Base-by-base conservation (phyloP, 495 filamentous ascomycete species). In the Penicillium angulare region DNA sequence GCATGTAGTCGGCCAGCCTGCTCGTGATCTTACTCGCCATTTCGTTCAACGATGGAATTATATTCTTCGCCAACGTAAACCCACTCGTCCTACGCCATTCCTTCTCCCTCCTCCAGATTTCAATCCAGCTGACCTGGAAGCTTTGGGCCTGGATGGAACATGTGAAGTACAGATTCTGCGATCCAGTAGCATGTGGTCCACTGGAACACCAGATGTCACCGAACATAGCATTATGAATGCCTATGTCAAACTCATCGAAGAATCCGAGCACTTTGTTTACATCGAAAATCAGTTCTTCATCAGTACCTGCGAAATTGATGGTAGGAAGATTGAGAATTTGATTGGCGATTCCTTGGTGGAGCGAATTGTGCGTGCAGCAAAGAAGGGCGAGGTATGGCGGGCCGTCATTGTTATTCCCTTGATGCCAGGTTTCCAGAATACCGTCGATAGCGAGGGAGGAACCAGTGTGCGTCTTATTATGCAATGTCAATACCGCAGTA, bases 1-100 rank as follows among this genome's bases (percentile, higher is more conserved):
- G 93, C 93, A 99, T 70, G 86, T 99, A 21, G 91, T 97, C 20
- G 93, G 93, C 31, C 93, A 97, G 62, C 93, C 93, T 1, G 93
- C 93, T 2, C 79, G 93, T 45, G 93, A 99, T 71, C 79, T 97
- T 39, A 96, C 91, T 18, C 81, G 93, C 13, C 93, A 97, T 69
- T 99, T 99, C 60, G 91, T 97, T n/a, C 93, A 99, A 68, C 78
- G 93, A 53, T 99, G 93, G 93, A 97, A 99, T 61, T 99, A 96
- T 53, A 86, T 99, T 39, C 80, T 97, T 35, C 91, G 93, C 12
- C 90, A 95, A 40, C 84, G 93, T 26, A 96, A 95, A 56, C 92
- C 95, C 24, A 95, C 91, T 3, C 82, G 93, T 40, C 93, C 93
- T 5, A 97, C 92, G 0, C 93, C 93, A 2, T 93, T 97, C 61